These are phyloP conservation scores for Brassica rapa DNA, from an alignment of 345 rosid species.

Conservation along the genomic window DNA sequence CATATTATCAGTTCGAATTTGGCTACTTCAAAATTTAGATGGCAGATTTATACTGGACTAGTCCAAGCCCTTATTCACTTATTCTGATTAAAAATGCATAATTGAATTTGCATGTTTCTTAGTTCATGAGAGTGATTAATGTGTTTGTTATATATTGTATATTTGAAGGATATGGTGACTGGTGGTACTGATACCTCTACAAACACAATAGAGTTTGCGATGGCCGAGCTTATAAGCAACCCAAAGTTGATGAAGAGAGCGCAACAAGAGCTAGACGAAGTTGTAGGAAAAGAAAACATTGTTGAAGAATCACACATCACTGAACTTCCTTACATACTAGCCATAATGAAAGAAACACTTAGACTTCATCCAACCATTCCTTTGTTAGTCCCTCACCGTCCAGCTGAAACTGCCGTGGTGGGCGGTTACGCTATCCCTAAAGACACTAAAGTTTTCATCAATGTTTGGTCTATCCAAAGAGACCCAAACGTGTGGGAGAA, in stretches of 20 bases:
- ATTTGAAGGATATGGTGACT: conserved; percentile 34
- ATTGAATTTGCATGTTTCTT: background rate
- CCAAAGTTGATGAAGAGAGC: conserved; percentile 25
- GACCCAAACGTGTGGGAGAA: conserved; percentile 34
- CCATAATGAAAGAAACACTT: conserved; percentile 41
- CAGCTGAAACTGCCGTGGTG: conserved; percentile 18
- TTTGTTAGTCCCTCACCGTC: conserved; percentile 31
- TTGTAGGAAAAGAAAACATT: conserved; percentile 24
- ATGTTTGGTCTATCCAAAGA: conserved; percentile 33
- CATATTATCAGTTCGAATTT: background rate
- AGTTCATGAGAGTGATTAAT: background rate
- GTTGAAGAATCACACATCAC: conserved; percentile 39
- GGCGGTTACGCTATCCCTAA: conserved; percentile 32
- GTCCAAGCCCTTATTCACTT: background rate
- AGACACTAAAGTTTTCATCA: conserved; percentile 28
- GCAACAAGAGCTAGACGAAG: conserved; percentile 34
- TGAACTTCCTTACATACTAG: conserved; percentile 24
- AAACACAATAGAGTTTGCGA: conserved; percentile 32
- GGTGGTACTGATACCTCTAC: conserved; percentile 36
- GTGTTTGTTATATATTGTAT: background rate
- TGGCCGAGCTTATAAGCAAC: conserved; percentile 30
- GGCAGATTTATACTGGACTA: background rate
- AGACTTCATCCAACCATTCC: conserved; percentile 36
- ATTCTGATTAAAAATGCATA: background rate
- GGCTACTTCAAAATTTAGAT: background rate